Percentiles rank a stretch among this genome's conserved stretches.
These are phyloP conservation scores for Lichtheimia corymbifera DNA, from an alignment of 371 early-diverging fungal genomes.

Conservation along the genomic window DNA sequence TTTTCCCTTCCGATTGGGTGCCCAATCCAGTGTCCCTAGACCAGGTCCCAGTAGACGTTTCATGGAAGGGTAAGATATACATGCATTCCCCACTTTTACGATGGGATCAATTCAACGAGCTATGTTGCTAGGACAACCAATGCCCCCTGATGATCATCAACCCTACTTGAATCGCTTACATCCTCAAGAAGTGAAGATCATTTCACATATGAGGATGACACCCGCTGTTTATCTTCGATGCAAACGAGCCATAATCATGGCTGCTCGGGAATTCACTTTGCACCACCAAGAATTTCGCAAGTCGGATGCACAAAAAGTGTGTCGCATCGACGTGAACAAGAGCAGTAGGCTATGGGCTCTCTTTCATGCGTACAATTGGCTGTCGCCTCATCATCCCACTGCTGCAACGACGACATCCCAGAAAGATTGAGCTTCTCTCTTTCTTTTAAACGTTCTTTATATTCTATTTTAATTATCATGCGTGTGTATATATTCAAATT, in stretches of 20 bases:
- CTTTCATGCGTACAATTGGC: slow-evolving; percentile 62
- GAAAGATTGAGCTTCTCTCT: neutral
- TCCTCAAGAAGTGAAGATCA: slow-evolving; percentile 53
- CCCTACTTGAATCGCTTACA: slow-evolving; percentile 49
- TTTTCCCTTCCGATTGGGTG: slow-evolving; percentile 18
- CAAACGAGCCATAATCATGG: slow-evolving; percentile 59
- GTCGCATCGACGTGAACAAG: slow-evolving; percentile 76
- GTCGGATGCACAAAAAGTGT: slow-evolving; percentile 72
- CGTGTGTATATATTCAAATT: neutral
- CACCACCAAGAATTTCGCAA: slow-evolving; percentile 54
- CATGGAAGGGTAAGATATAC: slow-evolving; percentile 22
- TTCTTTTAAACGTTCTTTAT: slow-evolving; percentile 1
- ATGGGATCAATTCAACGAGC: neutral
- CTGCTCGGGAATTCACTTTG: slow-evolving; percentile 39
- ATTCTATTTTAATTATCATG: slow-evolving; percentile 1
- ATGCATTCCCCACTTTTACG: neutral
- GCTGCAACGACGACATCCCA: neutral
- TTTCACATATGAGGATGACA: slow-evolving; percentile 62
- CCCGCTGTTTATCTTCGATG: slow-evolving; percentile 65
- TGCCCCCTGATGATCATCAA: slow-evolving; percentile 12
- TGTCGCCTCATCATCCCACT: slow-evolving; percentile 17
- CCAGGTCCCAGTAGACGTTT: slow-evolving; percentile 19
- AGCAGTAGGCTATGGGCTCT: slow-evolving; percentile 68
- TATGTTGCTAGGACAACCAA: slow-evolving; percentile 6
- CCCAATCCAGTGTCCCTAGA: slow-evolving; percentile 15